Evolutionary conservation across 495 filamentous ascomycete genomes (phyloP).

Genomic region (Neurospora sp.): DNA sequence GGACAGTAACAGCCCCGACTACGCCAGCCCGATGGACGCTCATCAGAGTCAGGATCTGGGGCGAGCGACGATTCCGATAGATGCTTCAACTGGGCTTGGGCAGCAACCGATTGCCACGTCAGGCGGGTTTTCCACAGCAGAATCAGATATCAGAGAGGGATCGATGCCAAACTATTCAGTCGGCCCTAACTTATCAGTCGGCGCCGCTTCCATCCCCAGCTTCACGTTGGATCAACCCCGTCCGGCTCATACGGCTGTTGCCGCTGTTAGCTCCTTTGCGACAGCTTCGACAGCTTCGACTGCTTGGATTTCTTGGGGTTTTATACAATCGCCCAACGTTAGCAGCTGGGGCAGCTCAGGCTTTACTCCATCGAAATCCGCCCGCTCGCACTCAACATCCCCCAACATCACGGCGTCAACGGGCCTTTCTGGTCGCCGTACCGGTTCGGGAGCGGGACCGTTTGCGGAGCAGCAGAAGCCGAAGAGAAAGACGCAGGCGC

Average conservation of each 20-base stretch:
- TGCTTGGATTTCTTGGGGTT: not conserved
- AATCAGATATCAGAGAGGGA: not conserved
- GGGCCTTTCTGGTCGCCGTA: not conserved
- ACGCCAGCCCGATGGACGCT: not conserved
- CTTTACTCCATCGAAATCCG: not conserved
- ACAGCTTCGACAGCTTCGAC: not conserved
- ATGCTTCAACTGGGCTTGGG: not conserved
- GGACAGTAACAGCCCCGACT: not conserved
- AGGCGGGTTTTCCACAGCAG: not conserved
- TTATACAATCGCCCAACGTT: not conserved
- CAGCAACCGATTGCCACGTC: not conserved
- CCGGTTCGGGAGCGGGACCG: not conserved
- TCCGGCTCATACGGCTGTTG: not conserved
- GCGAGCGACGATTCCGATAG: not conserved
- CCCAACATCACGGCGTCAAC: not conserved
- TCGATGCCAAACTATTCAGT: not conserved
- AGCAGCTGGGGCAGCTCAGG: not conserved
- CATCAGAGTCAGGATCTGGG: not conserved
- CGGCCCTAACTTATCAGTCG: not conserved
- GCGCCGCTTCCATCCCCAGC: not conserved
- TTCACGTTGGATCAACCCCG: not conserved
- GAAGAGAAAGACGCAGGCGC: constrained; percentile 37
- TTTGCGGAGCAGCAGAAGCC: not conserved
- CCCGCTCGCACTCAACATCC: not conserved
- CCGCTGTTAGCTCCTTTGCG: not conserved